Evolutionary conservation across 495 filamentous ascomycete genomes (phyloP).

Genomic region (Amorphotheca resinae): DNA sequence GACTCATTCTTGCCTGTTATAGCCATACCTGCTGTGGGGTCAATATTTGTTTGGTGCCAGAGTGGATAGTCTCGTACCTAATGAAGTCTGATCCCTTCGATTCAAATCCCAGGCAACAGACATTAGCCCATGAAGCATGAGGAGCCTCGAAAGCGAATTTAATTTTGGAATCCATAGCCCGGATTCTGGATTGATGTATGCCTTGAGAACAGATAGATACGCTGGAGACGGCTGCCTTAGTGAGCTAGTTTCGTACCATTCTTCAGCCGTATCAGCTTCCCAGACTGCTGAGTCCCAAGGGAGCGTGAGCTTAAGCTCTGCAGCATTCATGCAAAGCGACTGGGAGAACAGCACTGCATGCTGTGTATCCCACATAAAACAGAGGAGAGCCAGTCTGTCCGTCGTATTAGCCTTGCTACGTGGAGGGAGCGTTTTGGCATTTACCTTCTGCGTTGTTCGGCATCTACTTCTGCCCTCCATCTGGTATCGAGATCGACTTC

Average conservation of each 20-base stretch:
- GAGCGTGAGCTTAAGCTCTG: slow-evolving; percentile 37
- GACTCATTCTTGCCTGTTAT: slow-evolving; percentile 29
- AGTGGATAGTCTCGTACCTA: slow-evolving; percentile 11
- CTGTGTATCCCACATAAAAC: slow-evolving; percentile 49
- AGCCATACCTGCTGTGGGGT: slow-evolving; percentile 3
- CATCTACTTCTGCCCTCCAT: slow-evolving; percentile 38
- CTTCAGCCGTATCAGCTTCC: slow-evolving; percentile 36
- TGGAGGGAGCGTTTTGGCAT: neutral
- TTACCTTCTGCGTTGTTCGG: slow-evolving; percentile 43
- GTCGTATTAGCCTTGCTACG: slow-evolving; percentile 1
- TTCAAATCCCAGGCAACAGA: slow-evolving; percentile 43
- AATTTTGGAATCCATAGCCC: slow-evolving; percentile 24
- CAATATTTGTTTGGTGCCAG: neutral
- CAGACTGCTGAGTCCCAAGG: slow-evolving; percentile 35
- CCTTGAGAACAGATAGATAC: slow-evolving; percentile 38
- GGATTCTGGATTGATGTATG: slow-evolving; percentile 32
- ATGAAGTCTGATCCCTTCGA: slow-evolving; percentile 41
- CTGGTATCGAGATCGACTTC: slow-evolving; percentile 24
- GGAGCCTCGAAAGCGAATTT: slow-evolving; percentile 34
- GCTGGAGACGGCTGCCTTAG: slow-evolving; percentile 20
- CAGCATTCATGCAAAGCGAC: slow-evolving; percentile 45
- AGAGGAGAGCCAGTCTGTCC: slow-evolving; percentile 38
- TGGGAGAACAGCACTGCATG: slow-evolving; percentile 45
- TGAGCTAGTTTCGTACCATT: slow-evolving; percentile 31
- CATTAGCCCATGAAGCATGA: slow-evolving; percentile 44